Base-by-base conservation (phyloP, 2,329 filamentous ascomycete genomes). In the Beauveria varroae region DNA sequence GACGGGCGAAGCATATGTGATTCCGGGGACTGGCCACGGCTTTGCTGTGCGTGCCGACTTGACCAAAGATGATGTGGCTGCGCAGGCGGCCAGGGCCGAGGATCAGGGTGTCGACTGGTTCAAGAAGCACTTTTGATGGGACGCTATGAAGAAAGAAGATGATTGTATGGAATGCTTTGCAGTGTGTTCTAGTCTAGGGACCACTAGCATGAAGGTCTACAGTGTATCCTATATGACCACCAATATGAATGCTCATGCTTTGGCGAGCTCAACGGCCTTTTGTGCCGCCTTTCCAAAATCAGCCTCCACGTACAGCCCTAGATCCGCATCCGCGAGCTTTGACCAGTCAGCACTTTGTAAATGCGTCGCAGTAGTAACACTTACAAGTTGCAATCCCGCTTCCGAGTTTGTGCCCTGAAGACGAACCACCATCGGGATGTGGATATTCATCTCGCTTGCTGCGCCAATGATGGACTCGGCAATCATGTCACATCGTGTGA, bases 401-500 rank as follows among this genome's bases (percentile, higher is more conserved):
- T 74, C 72, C 0, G 73, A 73, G 60, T 80, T 80, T 2, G 78
- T 81, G 1, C 79, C 79, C 62, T 81, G 78, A 1, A 81, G 66
- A 8, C 79, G 70, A 18, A 79, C 76, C 0, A 81, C 77, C 22
- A 80, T 72, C 0, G 78, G 78, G 4, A 80, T 69, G 2, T 66
- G 67, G 28, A 79, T 70, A 0, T 73, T 74, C 30, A 76, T 67
- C 26, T 75, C 67, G 5, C 64, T 66, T 2, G 74, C 74, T 1
- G 78, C 78, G 0, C 71, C 72, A 22, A 81, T 71, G 58, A 81
- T 79, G 9, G 78, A 77, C 65, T 79, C 74, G 10, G 79, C 79
- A 64, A 81, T 79, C 79, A 81, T 81, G 63, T 79, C 78, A 37
- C 78, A 80, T 41, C 74, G 72, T 2, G 77, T 79, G 18, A 81